Base-by-base conservation (phyloP, 225 moss, liverwort and hornwort genomes). In the Polytrichum commune region DNA sequence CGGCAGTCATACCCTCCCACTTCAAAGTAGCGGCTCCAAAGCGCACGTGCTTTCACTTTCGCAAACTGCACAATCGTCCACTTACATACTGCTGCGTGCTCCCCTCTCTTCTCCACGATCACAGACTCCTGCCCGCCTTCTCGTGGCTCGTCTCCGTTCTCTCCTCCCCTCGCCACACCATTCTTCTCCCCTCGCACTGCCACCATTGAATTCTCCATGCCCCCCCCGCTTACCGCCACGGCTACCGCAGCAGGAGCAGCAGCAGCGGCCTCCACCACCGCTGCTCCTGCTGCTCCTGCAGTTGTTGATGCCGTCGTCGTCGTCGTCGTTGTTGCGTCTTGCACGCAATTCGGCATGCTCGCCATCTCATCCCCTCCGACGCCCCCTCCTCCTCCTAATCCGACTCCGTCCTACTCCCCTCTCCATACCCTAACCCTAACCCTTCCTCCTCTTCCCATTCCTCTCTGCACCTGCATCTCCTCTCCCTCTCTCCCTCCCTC, bases 101-200 rank as follows among this genome's bases (percentile, higher is more conserved):
- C 89, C 56, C 89, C 89, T 77, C 84, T 86, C 84, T 90, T 90
- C 73, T 90, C 89, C 16, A 90, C 89, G 65, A 84, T 83, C 26
- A 90, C 86, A 57, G 89, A 90, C 84, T 90, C 89, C 68, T 90
- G 89, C 22, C 89, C 89, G n/a, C 89, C 89, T 68, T 90, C 89
- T 67, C 89, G 79, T 55, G 89, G 89, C 74, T 90, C 89, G 60
- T 90, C 89, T 5, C 86, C 89, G 65, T 77, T 86, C 66, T 90
- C 89, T 35, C 81, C 89, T 53, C 89, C 89, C 70, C 89, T 83
- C 32, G 89, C 89, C 65, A 90, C 89, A 69, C 86, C 86, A 69
- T 84, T 90, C 75, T 90, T 86, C 77, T 90, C 86, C 75, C 89
- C 79, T 68, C 84, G 77, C 77, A 78, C 68, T 67, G 89, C 84